Percentiles rank a stretch among this genome's conserved stretches.
These are phyloP conservation scores for Porogramme epimiltina DNA, from an alignment of 1,284 basidiomycete species.

Conservation along the genomic window DNA sequence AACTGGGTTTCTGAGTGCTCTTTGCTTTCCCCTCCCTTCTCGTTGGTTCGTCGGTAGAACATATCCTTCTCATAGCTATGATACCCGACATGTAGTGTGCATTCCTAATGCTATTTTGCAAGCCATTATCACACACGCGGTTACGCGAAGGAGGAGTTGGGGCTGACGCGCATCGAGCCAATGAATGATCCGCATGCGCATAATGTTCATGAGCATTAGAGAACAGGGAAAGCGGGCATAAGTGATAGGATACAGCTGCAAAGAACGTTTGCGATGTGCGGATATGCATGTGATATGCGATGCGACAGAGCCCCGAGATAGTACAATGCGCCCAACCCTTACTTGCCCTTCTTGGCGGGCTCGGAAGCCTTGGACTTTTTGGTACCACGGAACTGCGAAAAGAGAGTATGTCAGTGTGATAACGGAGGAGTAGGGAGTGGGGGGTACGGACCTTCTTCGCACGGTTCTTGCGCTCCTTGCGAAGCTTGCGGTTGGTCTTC, in stretches of 20 bases:
- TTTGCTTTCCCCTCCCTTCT: conserved; percentile 17
- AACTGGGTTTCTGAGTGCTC: conserved; percentile 66
- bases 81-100: conserved; percentile 34
- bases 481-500: conserved; percentile 94
- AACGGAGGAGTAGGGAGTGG: background rate
- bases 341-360: conserved; percentile 85
- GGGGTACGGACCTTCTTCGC: conserved; percentile 84
- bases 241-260: conserved; percentile 43
- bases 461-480: conserved; percentile 99
- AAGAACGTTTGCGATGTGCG: conserved; percentile 35
- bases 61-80: conserved; percentile 32
- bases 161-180: background rate
- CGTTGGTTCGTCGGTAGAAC: conserved; percentile 25
- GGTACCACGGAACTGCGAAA: conserved; percentile 86
- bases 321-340: conserved; percentile 40
- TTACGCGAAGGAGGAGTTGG: background rate
- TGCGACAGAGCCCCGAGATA: conserved; percentile 28
- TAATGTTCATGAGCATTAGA: conserved; percentile 43
- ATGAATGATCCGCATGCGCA: conserved; percentile 40
- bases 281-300: conserved; percentile 40
- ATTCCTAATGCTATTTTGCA: conserved; percentile 23
- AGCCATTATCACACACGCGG: background rate
- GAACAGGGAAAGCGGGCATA: conserved; percentile 38
- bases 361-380: conserved; percentile 94
- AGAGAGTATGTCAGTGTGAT: conserved; percentile 1